Conservation (phyloP, 2,329 filamentous ascomycete genomes). For the Penicillium italicum region DNA sequence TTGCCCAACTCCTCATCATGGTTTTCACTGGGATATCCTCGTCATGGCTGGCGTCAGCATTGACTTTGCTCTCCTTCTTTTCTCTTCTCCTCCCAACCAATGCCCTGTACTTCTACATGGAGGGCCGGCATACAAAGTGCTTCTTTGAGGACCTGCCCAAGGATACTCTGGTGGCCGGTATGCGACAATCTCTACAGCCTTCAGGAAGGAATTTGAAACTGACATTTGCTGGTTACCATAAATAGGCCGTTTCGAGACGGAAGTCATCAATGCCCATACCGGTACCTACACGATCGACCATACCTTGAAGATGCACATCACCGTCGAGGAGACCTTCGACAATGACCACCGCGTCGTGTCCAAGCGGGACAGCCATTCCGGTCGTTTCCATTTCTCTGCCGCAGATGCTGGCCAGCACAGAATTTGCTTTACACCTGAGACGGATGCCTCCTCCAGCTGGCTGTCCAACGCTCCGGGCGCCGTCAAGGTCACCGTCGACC, state of each 20-base stretch:
- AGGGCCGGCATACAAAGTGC: constrained; percentile 80
- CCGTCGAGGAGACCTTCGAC: constrained; percentile 94
- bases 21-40: constrained; percentile 32
- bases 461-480: constrained; percentile 68
- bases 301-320: constrained; percentile 79
- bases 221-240: background rate
- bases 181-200: constrained; percentile 24
- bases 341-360: constrained; percentile 94
- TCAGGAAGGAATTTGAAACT: background rate
- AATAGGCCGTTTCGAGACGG: constrained; percentile 77
- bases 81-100: constrained; percentile 60
- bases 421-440: constrained; percentile 89
- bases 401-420: constrained; percentile 93
- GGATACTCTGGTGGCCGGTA: constrained; percentile 90
- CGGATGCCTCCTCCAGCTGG: constrained; percentile 67
- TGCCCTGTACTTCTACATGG: constrained; percentile 93
- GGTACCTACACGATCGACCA: constrained; percentile 68
- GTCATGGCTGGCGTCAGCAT: constrained; percentile 42
- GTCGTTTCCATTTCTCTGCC: constrained; percentile 93
- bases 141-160: constrained; percentile 98
- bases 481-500: constrained; percentile 79
- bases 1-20: constrained; percentile 29
- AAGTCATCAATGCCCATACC: constrained; percentile 72
- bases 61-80: constrained; percentile 66
- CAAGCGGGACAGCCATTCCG: constrained; percentile 69